Conservation (phyloP, 2,329 filamentous ascomycete genomes). For the Ascomycota sp. region DNA sequence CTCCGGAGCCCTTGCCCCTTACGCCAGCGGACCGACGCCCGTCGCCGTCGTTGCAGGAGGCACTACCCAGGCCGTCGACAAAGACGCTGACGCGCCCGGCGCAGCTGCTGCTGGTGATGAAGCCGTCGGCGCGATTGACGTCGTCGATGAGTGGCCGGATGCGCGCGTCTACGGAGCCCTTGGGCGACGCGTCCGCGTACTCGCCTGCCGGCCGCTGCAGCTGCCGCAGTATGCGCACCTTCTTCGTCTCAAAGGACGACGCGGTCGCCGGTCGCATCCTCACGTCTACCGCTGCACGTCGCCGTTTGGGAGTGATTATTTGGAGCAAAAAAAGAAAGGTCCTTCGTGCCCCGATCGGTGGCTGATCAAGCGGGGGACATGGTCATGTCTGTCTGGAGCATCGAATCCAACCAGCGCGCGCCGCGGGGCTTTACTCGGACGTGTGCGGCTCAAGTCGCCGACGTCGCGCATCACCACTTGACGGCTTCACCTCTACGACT, state of each 20-base stretch:
- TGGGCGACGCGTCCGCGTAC: conserved; percentile 73
- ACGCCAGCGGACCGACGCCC: conserved; percentile 30
- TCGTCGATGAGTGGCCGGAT: conserved; percentile 59
- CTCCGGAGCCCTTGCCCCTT: conserved; percentile 71
- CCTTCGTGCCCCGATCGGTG: no score
- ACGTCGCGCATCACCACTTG: no score
- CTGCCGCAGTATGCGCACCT: conserved; percentile 50
- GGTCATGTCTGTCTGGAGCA: no score
- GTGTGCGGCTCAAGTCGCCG: no score
- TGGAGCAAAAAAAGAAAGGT: no score
- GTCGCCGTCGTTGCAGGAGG: conserved; percentile 4
- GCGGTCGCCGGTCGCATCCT: no score
- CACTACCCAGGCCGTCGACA: conserved; percentile 44
- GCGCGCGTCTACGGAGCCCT: conserved; percentile 64
- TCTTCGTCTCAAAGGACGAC: conserved; percentile 35
- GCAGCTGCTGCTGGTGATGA: conserved; percentile 87
- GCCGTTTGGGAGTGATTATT: no score
- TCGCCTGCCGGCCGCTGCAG: conserved; percentile 47
- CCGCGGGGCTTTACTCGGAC: no score
- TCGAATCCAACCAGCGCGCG: no score
- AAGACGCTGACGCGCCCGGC: conserved; percentile 77
- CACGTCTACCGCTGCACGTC: no score
- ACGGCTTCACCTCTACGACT: no score
- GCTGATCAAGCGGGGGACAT: no score
- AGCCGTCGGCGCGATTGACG: conserved; percentile 54